Percentiles rank a stretch among this genome's conserved stretches.
Conservation (phyloP, 202 grass and related monocot species). For the Carex arenaria region DNA sequence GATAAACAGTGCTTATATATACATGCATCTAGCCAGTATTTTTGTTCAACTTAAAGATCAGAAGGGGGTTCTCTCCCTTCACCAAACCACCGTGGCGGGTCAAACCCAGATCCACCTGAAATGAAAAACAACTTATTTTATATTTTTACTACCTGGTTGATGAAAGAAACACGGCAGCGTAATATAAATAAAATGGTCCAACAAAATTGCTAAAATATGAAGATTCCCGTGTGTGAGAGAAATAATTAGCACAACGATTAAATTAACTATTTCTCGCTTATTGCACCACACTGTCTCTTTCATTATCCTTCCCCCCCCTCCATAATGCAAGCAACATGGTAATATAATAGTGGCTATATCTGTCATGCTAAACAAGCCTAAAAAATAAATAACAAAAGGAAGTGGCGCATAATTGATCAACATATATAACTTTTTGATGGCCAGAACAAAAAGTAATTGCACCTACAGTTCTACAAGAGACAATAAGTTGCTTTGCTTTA, state of each 20-base stretch:
- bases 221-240: not conserved
- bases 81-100: constrained; percentile 88
- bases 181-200: not conserved
- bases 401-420: not conserved
- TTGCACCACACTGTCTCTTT: not conserved
- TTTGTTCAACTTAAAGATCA: not conserved
- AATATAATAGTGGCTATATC: not conserved
- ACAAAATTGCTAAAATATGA: not conserved
- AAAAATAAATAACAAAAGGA: not conserved
- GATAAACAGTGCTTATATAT: not conserved
- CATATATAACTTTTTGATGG: not conserved
- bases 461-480: not conserved
- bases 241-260: not conserved
- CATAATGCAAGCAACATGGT: not conserved
- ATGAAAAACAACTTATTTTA: constrained; percentile 12
- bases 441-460: not conserved
- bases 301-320: not conserved
- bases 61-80: constrained; percentile 40
- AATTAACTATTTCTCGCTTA: not conserved
- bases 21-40: not conserved
- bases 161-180: not conserved
- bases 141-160: not conserved
- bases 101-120: constrained; percentile 82
- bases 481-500: not conserved
- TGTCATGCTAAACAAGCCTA: not conserved